These are phyloP conservation scores for Strigomonas galati DNA, from an alignment of 208 protist genomes.

Conservation along the genomic window DNA sequence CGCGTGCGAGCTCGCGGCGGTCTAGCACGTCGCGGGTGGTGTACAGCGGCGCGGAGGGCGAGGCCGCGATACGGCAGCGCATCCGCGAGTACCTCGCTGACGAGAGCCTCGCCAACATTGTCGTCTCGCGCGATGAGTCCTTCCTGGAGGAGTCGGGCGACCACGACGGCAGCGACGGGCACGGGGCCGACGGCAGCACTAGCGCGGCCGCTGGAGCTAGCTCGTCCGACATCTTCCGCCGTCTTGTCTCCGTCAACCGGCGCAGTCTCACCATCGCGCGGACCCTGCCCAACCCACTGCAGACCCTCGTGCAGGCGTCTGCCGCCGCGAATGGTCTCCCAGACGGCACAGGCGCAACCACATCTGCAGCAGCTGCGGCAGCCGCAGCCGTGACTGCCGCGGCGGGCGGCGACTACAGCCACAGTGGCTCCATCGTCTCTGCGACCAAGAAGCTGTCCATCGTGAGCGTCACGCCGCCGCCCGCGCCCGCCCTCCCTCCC, in stretches of 20 bases:
- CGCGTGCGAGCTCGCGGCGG: not conserved
- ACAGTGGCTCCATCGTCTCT: conserved; percentile 6
- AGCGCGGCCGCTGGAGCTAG: not conserved
- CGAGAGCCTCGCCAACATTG: not conserved
- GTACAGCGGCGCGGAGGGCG: conserved; percentile 1
- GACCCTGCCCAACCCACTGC: conserved; percentile 16
- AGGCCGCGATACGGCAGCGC: conserved; percentile 12
- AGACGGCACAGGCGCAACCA: too few relatives aligned
- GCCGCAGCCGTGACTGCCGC: not conserved
- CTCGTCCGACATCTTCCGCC: not conserved
- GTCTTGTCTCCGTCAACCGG: conserved; percentile 1
- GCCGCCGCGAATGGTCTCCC: not conserved
- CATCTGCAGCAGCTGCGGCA: not conserved
- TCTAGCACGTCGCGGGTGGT: not conserved
- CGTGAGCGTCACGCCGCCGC: not conserved
- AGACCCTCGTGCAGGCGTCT: conserved; percentile 10
- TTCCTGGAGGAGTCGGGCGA: too few relatives aligned
- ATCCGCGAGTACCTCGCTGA: conserved; percentile 11
- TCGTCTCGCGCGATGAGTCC: conserved; percentile 9
- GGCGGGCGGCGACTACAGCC: not conserved
- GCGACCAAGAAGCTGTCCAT: conserved; percentile 10
- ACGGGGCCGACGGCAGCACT: not conserved
- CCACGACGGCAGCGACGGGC: not conserved
- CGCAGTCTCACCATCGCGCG: not conserved
- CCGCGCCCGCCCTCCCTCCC: conserved; percentile 13